Conservation (phyloP, 192 early-diverging fungal genomes). For the Umbelopsis ramanniana region DNA sequence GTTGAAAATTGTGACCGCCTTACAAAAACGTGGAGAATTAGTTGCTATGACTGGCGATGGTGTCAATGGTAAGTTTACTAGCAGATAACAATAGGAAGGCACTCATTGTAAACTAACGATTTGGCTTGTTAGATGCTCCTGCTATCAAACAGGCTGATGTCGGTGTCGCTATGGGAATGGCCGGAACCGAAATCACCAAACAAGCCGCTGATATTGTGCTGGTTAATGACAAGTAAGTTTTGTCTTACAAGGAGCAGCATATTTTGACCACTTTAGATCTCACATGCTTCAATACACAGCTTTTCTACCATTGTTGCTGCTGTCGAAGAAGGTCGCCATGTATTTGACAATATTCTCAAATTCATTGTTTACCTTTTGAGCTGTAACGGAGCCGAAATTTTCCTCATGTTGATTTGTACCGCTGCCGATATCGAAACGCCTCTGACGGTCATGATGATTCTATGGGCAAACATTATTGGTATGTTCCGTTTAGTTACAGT, state of each 20-base stretch:
- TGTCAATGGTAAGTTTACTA: slow-evolving; percentile 62
- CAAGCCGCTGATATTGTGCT: slow-evolving; percentile 96
- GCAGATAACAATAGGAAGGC: background rate
- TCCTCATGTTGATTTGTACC: slow-evolving; percentile 80
- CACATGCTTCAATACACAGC: background rate
- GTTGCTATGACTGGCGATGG: slow-evolving; percentile 95
- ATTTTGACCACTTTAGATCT: background rate
- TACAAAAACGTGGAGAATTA: slow-evolving; percentile 74
- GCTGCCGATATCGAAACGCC: slow-evolving; percentile 75
- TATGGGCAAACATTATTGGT: slow-evolving; percentile 94
- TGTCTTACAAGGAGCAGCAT: background rate
- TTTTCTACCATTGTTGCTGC: slow-evolving; percentile 93
- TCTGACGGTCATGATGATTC: slow-evolving; percentile 90
- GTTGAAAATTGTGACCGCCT: slow-evolving; percentile 88
- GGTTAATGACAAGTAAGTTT: slow-evolving; percentile 79
- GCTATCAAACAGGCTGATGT: slow-evolving; percentile 96
- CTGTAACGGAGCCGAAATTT: slow-evolving; percentile 95
- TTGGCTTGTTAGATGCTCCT: slow-evolving; percentile 72
- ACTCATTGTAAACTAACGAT: background rate
- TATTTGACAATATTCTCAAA: slow-evolving; percentile 98
- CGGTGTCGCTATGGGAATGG: slow-evolving; percentile 95
- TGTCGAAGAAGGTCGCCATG: slow-evolving; percentile 87
- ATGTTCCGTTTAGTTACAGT: background rate
- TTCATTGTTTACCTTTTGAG: slow-evolving; percentile 94
- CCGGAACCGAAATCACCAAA: slow-evolving; percentile 96